A percentile compares a stretch with the other conserved stretches of the same genome.
phyloP scores from a whole-genome alignment of 2,329 filamentous ascomycete species.

The Clarireedia hainanense region DNA sequence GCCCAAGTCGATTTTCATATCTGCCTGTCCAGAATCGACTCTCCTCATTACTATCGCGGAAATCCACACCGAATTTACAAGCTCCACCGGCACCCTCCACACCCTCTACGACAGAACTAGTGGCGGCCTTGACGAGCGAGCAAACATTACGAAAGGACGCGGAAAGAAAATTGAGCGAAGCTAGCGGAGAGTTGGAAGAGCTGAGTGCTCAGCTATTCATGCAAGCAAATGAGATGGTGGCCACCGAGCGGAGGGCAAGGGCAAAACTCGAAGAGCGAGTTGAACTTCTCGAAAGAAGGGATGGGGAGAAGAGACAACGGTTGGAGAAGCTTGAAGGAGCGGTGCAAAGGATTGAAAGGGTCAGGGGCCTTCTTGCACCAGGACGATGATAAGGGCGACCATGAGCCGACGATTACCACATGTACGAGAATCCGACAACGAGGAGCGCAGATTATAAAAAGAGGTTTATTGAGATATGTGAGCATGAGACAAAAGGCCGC shows the following conservation, averaged over 20 bases:
- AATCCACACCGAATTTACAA: constrained; percentile 37
- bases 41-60: constrained; percentile 42
- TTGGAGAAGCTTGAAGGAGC: constrained; percentile 66
- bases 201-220: constrained; percentile 68
- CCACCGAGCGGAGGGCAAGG: constrained; percentile 61
- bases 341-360: constrained; percentile 62
- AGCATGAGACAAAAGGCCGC: constrained; percentile 8
- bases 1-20: constrained; percentile 22
- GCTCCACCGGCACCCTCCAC: constrained; percentile 17
- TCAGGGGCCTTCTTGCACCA: constrained; percentile 48
- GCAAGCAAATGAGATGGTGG: constrained; percentile 84
- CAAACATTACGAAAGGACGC: constrained; percentile 59
- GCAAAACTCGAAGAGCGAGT: constrained; percentile 66
- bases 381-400: constrained; percentile 15
- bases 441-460: constrained; percentile 8
- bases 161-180: constrained; percentile 58
- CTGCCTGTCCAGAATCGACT: constrained; percentile 27
- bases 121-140: constrained; percentile 58
- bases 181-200: constrained; percentile 70
- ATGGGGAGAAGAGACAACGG: constrained; percentile 59
- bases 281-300: constrained; percentile 58
- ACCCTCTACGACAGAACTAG: constrained; percentile 40
- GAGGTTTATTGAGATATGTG: constrained; percentile 18
- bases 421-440: not conserved
- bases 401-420: constrained; percentile 1